Conservation (phyloP, 2,329 filamentous ascomycete species). For the Sphaerulina musiva region DNA sequence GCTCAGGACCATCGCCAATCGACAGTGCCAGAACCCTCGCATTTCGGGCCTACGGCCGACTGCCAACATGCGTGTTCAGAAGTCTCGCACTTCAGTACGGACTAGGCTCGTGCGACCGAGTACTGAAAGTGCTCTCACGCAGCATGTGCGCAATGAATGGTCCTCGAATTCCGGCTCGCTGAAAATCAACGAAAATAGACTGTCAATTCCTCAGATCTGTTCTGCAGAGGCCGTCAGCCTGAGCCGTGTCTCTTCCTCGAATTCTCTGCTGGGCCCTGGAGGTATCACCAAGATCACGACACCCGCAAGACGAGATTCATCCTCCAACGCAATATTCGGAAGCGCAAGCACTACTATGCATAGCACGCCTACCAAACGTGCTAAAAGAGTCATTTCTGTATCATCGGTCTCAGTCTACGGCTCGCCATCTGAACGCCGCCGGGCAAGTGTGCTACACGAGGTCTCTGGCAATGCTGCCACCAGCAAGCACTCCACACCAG, state of each 20-base stretch:
- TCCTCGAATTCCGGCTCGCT: slow-evolving; percentile 23
- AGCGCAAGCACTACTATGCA: slow-evolving; percentile 27
- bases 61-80: slow-evolving; percentile 20
- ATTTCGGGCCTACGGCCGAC: slow-evolving; percentile 28
- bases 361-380: slow-evolving; percentile 31
- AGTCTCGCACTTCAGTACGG: slow-evolving; percentile 25
- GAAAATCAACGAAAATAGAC: slow-evolving; percentile 24
- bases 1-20: slow-evolving; percentile 35
- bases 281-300: slow-evolving; percentile 32
- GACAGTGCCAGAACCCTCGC: slow-evolving; percentile 33
- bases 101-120: slow-evolving; percentile 28
- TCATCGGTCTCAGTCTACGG: slow-evolving; percentile 29
- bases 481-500: slow-evolving; percentile 23
- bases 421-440: slow-evolving; percentile 36
- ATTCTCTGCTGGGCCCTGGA: slow-evolving; percentile 20
- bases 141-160: slow-evolving; percentile 12
- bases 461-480: slow-evolving; percentile 29
- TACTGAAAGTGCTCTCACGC: slow-evolving; percentile 20
- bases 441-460: slow-evolving; percentile 28
- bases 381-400: slow-evolving; percentile 26
- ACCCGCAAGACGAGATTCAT: slow-evolving; percentile 29
- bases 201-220: slow-evolving; percentile 31
- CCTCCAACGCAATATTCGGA: slow-evolving; percentile 23
- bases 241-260: slow-evolving; percentile 32
- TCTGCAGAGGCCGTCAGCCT: slow-evolving; percentile 34